Base-by-base conservation (phyloP, 2,329 filamentous ascomycete species). In the Juglanconis oblonga region DNA sequence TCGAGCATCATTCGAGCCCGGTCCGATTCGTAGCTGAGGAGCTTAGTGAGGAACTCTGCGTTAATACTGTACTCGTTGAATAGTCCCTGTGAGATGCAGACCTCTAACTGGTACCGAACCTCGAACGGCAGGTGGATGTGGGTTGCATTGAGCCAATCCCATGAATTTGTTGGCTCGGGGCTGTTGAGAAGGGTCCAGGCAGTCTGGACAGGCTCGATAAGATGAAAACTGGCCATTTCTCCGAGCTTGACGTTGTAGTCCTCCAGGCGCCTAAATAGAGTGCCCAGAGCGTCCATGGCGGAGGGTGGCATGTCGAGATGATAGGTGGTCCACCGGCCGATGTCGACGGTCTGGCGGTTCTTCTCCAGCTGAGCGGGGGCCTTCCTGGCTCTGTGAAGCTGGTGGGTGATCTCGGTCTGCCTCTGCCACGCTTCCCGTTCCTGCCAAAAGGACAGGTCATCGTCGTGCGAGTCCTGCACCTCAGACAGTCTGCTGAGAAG, bases 21-120 rank as follows among this genome's bases (percentile, higher is more conserved):
- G 1, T 74, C 67, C 0, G 71, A 62, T 52, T 74, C 68, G 24
- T 74, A 61, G 3, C 74, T 69, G 1, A 81, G 77, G 17, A 98
- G 79, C 47, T 76, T 81, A 33, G 79, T 70, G 2, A 96, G 74
- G 65, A 98, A 98, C 3, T 85, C 80, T 1, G 74, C 71, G 1
- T 78, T 81, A 49, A 98, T 82, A 51, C 83, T 89, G 69, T 91
- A 85, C 71, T 97, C 94, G 56, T 88, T 88, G 11, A 99, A 76
- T 31, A 86, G 79, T 0, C 87, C 87, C 33, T 89, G 85, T 0
- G 93, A 96, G n/a, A 98, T 81, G 70, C 94, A 98, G 0, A 92
- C 93, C 72, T 99, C 94, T 0, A 99, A 82, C 71, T 97, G 92
- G 69, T 98, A 99, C 14, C 91, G 84, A 1, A 97, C 84, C 1